Evolutionary conservation across 2,329 filamentous ascomycete species (phyloP).

Genomic region (Alternaria ethzedia): DNA sequence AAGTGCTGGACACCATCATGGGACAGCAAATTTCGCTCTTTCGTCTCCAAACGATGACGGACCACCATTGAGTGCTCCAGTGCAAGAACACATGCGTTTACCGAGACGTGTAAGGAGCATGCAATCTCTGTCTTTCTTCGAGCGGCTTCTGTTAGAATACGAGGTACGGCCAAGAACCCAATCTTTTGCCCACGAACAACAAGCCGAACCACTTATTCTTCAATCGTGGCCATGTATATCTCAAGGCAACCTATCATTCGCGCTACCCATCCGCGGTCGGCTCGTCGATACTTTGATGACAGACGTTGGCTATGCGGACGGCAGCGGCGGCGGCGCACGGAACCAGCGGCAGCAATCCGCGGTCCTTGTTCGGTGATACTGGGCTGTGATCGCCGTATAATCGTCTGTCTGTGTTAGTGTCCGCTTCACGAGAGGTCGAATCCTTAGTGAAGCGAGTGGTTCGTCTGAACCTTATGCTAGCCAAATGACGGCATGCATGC

Average conservation of each 20-base stretch:
- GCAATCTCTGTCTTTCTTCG: background rate
- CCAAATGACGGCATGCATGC: slow-evolving; percentile 1
- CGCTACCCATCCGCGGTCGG: background rate
- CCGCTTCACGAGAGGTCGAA: background rate
- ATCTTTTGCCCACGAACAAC: background rate
- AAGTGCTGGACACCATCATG: slow-evolving; percentile 8
- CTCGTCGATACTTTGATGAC: slow-evolving; percentile 4
- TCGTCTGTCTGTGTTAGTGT: background rate
- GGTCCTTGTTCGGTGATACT: slow-evolving; percentile 18
- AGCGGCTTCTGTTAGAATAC: background rate
- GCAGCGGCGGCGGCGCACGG: slow-evolving; percentile 18
- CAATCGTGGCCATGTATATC: background rate
- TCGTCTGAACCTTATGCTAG: slow-evolving; percentile 9
- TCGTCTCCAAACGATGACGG: slow-evolving; percentile 1
- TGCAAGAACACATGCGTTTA: background rate
- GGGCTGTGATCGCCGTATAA: slow-evolving; percentile 8
- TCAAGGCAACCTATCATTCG: background rate
- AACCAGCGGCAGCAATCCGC: slow-evolving; percentile 15
- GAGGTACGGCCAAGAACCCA: background rate
- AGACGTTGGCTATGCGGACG: slow-evolving; percentile 2
- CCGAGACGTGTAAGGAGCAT: background rate
- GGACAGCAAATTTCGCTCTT: slow-evolving; percentile 2
- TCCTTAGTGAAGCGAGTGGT: background rate
- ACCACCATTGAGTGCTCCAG: background rate
- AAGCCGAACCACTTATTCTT: background rate